Conservation (phyloP, 2,329 filamentous ascomycete species). For the Apiospora sp. region DNA sequence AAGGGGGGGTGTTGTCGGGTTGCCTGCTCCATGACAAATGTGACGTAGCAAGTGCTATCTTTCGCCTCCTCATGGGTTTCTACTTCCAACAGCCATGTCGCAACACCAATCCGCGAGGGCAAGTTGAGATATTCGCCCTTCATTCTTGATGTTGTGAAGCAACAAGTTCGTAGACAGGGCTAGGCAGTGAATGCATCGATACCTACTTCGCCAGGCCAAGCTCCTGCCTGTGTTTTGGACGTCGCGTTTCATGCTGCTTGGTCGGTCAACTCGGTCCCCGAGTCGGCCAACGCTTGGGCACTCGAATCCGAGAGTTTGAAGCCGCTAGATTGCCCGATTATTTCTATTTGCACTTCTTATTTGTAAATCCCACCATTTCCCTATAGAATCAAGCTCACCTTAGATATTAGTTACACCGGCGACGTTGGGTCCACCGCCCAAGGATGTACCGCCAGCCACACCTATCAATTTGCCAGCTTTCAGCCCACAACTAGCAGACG, state of each 20-base stretch:
- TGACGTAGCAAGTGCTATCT: constrained; percentile 17
- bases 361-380: background rate
- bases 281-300: background rate
- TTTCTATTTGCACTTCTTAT: background rate
- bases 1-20: background rate
- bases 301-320: background rate
- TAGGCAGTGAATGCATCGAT: background rate
- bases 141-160: background rate
- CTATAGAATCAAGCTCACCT: constrained; percentile 6
- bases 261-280: background rate
- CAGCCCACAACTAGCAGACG: constrained; percentile 39
- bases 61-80: background rate
- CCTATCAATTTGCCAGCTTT: constrained; percentile 60
- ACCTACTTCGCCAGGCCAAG: background rate
- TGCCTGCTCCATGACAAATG: constrained; percentile 1
- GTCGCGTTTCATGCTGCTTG: background rate
- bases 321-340: background rate
- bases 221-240: background rate
- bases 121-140: background rate
- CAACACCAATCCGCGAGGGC: background rate
- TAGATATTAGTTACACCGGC: constrained; percentile 35
- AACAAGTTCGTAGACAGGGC: background rate
- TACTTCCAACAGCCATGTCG: background rate
- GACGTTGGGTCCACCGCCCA: constrained; percentile 42
- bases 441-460: constrained; percentile 64